Conservation (phyloP, 441 rosid species). For the Kokia cookei region DNA sequence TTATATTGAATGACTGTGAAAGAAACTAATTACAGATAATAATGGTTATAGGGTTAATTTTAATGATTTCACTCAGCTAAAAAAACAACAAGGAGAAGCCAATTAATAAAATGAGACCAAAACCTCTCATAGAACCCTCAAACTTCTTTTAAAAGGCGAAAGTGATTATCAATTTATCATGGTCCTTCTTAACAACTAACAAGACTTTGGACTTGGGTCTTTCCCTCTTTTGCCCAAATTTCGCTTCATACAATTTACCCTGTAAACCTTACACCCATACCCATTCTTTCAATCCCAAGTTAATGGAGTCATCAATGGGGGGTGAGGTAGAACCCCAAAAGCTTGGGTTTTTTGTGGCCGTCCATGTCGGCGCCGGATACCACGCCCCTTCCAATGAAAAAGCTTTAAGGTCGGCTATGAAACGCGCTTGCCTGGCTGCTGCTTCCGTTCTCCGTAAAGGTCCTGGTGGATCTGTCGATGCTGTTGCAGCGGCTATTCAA, state of each 20-base stretch:
- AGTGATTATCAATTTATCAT: neutral
- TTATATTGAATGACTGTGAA: neutral
- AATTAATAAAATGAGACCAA: neutral
- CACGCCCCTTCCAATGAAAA: slow-evolving; percentile 72
- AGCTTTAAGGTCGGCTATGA: slow-evolving; percentile 73
- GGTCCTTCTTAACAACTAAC: neutral
- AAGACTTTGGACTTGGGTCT: neutral
- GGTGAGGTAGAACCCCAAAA: slow-evolving; percentile 22
- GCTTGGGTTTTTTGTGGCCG: slow-evolving; percentile 78
- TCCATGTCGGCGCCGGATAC: slow-evolving; percentile 93
- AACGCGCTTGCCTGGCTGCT: slow-evolving; percentile 86
- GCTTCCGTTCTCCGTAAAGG: slow-evolving; percentile 76
- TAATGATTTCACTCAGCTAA: neutral
- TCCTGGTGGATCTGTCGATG: slow-evolving; percentile 64
- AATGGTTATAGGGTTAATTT: neutral
- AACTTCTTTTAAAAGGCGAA: neutral
- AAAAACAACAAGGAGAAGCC: neutral
- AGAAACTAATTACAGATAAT: no score
- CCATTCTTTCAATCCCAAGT: neutral
- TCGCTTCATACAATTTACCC: neutral
- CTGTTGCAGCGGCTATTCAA: slow-evolving; percentile 80
- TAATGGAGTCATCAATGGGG: slow-evolving; percentile 22
- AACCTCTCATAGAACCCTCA: neutral
- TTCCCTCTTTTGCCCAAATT: neutral
- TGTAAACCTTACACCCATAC: neutral